phyloP scores from a whole-genome alignment of 345 rosid species.

The Camelina hispida region DNA sequence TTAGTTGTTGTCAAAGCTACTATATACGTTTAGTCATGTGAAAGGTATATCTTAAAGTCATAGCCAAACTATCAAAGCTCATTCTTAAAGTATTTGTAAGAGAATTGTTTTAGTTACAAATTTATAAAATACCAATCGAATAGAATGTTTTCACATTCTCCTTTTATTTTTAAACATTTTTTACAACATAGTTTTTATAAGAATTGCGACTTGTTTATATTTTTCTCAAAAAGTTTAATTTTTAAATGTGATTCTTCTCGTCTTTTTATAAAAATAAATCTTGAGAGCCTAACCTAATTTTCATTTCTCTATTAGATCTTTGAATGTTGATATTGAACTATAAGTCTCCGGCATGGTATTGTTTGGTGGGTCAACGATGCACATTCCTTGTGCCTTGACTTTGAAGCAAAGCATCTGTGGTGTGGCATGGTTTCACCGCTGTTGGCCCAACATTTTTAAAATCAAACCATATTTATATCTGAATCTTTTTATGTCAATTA shows the following conservation, averaged over 20 bases:
- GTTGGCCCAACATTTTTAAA: constrained; percentile 1
- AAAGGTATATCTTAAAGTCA: constrained; percentile 46
- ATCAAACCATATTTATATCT: not conserved
- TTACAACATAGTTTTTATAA: not conserved
- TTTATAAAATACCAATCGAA: not conserved
- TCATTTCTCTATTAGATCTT: not conserved
- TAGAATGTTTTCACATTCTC: constrained; percentile 6
- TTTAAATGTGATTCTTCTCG: not conserved
- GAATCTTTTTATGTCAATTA: not conserved
- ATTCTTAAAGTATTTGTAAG: not conserved
- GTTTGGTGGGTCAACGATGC: constrained; percentile 41
- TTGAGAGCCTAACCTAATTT: not conserved
- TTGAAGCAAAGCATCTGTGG: constrained; percentile 34
- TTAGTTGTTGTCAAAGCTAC: constrained; percentile 39
- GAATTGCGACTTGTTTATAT: not conserved
- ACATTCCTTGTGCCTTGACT: constrained; percentile 43
- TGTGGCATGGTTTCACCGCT: constrained; percentile 34
- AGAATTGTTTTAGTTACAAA: not conserved
- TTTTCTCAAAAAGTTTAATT: not conserved
- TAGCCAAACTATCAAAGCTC: constrained; percentile 9
- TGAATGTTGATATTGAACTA: constrained; percentile 22
- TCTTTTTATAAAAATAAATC: not conserved
- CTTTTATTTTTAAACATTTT: not conserved
- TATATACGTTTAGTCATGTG: constrained; percentile 37
- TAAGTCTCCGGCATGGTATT: constrained; percentile 20